phyloP scores from a whole-genome alignment of 2,329 filamentous ascomycete species.

The Arthrobotrys conoides region DNA sequence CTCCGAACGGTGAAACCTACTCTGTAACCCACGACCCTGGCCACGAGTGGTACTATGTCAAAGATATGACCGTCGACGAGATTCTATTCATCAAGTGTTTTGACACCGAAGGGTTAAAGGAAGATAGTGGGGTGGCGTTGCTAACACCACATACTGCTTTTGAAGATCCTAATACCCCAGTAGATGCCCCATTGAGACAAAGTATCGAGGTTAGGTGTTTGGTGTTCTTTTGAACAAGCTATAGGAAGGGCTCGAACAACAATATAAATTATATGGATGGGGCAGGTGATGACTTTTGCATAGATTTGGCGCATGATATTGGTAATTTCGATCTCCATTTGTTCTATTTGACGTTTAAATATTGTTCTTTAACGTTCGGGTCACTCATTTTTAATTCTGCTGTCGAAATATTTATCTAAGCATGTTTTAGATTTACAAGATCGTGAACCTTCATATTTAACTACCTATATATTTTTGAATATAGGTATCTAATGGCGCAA shows the following conservation, averaged over 20 bases:
- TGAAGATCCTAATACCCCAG: slow-evolving; percentile 78
- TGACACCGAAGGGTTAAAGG: slow-evolving; percentile 70
- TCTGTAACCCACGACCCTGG: slow-evolving; percentile 74
- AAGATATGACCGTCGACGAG: slow-evolving; percentile 81
- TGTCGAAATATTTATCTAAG: not conserved
- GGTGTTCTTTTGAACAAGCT: slow-evolving; percentile 68
- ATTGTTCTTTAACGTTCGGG: not conserved
- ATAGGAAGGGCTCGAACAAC: not conserved
- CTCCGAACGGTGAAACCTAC: slow-evolving; percentile 77
- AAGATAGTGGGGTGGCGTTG: slow-evolving; percentile 51
- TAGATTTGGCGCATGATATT: slow-evolving; percentile 27
- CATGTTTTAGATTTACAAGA: no score
- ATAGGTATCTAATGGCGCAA: no score
- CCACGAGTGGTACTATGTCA: slow-evolving; percentile 85
- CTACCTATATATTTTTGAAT: no score
- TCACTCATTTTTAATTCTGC: not conserved
- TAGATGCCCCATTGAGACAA: slow-evolving; percentile 80
- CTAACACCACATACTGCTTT: slow-evolving; percentile 81
- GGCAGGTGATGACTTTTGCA: not conserved
- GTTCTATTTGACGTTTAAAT: not conserved
- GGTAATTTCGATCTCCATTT: not conserved
- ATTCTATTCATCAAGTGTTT: slow-evolving; percentile 84
- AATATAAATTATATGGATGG: not conserved
- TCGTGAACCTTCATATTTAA: no score
- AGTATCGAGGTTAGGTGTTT: slow-evolving; percentile 91